Evolutionary conservation across 768 basidiomycete genomes (phyloP).

Genomic region (Suillus discolor): DNA sequence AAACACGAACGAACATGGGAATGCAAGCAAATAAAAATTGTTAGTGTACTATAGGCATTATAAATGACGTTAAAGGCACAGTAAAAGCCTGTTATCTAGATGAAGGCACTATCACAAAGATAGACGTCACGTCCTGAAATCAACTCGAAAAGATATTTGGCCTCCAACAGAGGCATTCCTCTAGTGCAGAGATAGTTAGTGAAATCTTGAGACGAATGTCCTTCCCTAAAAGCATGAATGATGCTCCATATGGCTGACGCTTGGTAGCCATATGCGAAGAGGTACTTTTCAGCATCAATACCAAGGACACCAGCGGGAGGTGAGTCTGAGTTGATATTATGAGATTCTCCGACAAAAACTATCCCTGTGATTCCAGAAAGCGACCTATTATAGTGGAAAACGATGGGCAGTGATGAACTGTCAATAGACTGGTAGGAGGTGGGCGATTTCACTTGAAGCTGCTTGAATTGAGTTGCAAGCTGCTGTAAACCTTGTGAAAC

Average conservation of each 20-base stretch:
- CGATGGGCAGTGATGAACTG: neutral
- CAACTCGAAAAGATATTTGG: constrained; percentile 4
- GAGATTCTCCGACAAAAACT: neutral
- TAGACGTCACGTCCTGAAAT: neutral
- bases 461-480: neutral
- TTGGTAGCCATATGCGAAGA: constrained; percentile 6
- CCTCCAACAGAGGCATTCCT: constrained; percentile 8
- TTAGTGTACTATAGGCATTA: no score
- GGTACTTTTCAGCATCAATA: constrained; percentile 1
- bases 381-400: neutral
- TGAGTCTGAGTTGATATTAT: neutral
- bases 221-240: constrained; percentile 1
- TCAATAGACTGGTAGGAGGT: no score
- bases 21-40: neutral
- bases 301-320: constrained; percentile 3
- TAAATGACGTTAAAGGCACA: neutral
- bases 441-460: no score
- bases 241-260: neutral
- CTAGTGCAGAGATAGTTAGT: neutral
- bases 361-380: neutral
- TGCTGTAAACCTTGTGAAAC: neutral
- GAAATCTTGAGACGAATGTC: neutral
- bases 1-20: neutral
- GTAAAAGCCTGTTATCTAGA: neutral
- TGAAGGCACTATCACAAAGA: neutral